A percentile compares a stretch with the other conserved stretches of the same genome.
phyloP scores from a whole-genome alignment of 805 yeast genomes.

The Lipomyces lipofer region DNA sequence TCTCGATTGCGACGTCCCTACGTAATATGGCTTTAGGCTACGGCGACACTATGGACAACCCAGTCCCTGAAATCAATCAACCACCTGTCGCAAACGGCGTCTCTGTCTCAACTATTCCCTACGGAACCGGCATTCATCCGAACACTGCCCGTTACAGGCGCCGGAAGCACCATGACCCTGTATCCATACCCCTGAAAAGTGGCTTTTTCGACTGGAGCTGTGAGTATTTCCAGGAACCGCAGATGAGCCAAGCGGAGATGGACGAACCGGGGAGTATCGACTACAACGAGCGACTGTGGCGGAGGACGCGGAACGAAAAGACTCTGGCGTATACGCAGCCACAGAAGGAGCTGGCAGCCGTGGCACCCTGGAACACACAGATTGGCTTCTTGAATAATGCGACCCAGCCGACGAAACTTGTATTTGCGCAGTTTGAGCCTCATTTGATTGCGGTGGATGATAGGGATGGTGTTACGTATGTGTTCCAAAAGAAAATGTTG shows the following conservation, averaged over 20 bases:
- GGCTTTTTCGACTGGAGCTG: slow-evolving; percentile 50
- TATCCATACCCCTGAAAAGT: slow-evolving; percentile 39
- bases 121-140: slow-evolving; percentile 39
- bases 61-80: slow-evolving; percentile 20
- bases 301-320: slow-evolving; percentile 82
- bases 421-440: slow-evolving; percentile 89
- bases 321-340: slow-evolving; percentile 87
- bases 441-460: slow-evolving; percentile 79
- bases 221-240: slow-evolving; percentile 96
- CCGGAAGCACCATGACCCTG: slow-evolving; percentile 31
- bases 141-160: slow-evolving; percentile 35
- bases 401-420: slow-evolving; percentile 75
- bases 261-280: slow-evolving; percentile 93
- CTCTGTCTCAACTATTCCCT: slow-evolving; percentile 36
- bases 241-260: slow-evolving; percentile 75
- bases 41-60: slow-evolving; percentile 4
- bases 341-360: slow-evolving; percentile 77
- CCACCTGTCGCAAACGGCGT: slow-evolving; percentile 25
- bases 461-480: slow-evolving; percentile 64
- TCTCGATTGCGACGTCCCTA: slow-evolving; percentile 35
- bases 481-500: neutral
- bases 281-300: slow-evolving; percentile 79
- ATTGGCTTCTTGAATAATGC: slow-evolving; percentile 62
- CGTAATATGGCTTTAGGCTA: slow-evolving; percentile 32
- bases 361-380: slow-evolving; percentile 81